These are phyloP conservation scores for Tubosaeta brunneosetosa DNA, from an alignment of 768 basidiomycete genomes.

Conservation along the genomic window DNA sequence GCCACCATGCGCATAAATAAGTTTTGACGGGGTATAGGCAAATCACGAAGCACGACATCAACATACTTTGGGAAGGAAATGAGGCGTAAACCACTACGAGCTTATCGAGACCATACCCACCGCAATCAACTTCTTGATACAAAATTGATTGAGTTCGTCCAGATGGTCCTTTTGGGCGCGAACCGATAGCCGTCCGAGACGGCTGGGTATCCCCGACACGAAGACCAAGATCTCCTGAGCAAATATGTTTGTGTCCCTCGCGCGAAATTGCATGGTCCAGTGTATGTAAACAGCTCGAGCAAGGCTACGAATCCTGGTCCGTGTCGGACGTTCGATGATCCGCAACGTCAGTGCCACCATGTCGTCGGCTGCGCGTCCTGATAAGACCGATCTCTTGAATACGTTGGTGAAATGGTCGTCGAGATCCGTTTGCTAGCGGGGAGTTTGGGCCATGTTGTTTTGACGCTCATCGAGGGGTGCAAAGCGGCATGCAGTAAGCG, in stretches of 20 bases:
- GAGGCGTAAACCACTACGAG: neutral
- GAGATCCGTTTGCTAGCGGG: conserved; percentile 13
- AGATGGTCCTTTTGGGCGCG: conserved; percentile 6
- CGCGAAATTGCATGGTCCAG: conserved; percentile 15
- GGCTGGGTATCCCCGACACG: conserved; percentile 3
- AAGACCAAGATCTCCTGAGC: conserved; percentile 7
- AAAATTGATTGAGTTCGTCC: conserved; percentile 9
- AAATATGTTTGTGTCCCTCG: conserved; percentile 3
- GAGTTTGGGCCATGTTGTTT: neutral
- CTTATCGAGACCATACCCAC: conserved; percentile 9
- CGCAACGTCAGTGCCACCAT: conserved; percentile 7
- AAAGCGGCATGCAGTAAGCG: neutral
- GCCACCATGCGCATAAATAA: conserved; percentile 15
- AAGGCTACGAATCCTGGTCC: conserved; percentile 8
- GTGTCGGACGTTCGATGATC: conserved; percentile 11
- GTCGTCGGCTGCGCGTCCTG: conserved; percentile 4
- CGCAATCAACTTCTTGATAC: conserved; percentile 11
- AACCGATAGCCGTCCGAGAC: conserved; percentile 6
- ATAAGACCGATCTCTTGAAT: conserved; percentile 10
- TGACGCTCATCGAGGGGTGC: conserved; percentile 9
- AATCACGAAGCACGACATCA: neutral
- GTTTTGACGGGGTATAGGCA: conserved; percentile 3
- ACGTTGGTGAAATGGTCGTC: conserved; percentile 10
- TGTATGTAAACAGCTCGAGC: conserved; percentile 7
- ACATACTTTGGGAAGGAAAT: conserved; percentile 9